Evolutionary conservation across 192 early-diverging fungal species (phyloP), one percentile per base, ranked within the genome.

Genomic region (Coemansia sp.): DNA sequence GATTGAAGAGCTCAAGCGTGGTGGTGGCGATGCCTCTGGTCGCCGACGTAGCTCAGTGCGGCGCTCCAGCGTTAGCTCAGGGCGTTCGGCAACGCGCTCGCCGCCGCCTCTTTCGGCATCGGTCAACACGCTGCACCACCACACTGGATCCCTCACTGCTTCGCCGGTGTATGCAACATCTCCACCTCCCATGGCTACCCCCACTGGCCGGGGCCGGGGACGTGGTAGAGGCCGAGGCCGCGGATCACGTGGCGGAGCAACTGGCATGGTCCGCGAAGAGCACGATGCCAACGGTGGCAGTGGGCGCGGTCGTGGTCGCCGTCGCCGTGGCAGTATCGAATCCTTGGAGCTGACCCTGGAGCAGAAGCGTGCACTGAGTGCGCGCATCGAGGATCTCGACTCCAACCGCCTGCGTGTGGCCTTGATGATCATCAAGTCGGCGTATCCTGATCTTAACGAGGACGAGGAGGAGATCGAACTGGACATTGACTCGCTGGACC

Each of bases 381-480:
- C 47, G 28, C 75, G 65, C 42, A 77, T 83, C 38, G 76, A 74
- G 31, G 72, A 78, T 13, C 59, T 78, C 35, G 64, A 68, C 14
- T 61, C 64, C 13, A 75, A 75, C 35, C 65, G 76, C 9, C 59
- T 77, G 43, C 76, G 67, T 9, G 75, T 83, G 25, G 72, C 76
- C 39, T 64, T 74, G 50, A 73, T 78, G 70, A 77, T 82, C 20
- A 82, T 82, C 61, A 82, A 82, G 31, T 82, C 79, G 0, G 79
- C 79, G 14, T 76, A 77, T 35, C 79, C 79, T 0, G 79, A 82
- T n/a, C 60, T 82, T 28, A 82, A 82, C 65, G 79, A 82, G 34
- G 85, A 84, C 13, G 87, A 91, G 62, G 91, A 92, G 38, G 95
- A 97, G 75, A 93, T 98, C 62, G 95, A 97, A 72, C 84, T 99